Base-by-base conservation (phyloP, 805 yeast genomes). In the Starmera amethionina region DNA sequence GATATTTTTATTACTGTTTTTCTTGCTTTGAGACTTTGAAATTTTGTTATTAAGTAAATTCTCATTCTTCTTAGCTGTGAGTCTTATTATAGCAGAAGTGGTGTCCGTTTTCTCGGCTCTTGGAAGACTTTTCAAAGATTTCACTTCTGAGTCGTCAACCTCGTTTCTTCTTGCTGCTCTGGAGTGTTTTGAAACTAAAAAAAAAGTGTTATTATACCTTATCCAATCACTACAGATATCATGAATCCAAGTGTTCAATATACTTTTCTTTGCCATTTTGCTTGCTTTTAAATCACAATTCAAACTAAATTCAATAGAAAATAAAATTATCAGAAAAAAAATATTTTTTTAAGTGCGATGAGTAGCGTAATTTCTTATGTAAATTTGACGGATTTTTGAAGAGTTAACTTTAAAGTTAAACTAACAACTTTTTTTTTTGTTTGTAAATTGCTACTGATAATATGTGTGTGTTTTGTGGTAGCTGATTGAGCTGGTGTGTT, bases 101-200 rank as follows among this genome's bases (percentile, higher is more conserved):
- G 77, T 63, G 46, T 79, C 84, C 14, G 79, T 72, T 42, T 69
- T 69, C 46, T 77, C 79, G 11, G 70, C 67, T 56, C 82, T 73
- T 37, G 86, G 81, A 15, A 81, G 58, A 11, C 63, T 56, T 19
- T 67, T 63, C 30, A 82, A 62, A 8, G 70, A 67, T 46, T 68
- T 72, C 9, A 72, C 71, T 50, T 70, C 74, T 1, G 71, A 65
- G 15, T 63, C 68, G 4, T 54, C 62, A 12, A 63, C 58, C 43
- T 69, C 73, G 7, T 80, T 82, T 56, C 87, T 68, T 62, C 89
- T 76, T 2, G 93, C 89, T 3, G 88, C 87, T 63, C 93, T 72
- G 35, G 88, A 79, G 45, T 72, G 77, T 48, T 79, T 80, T 15
- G 86, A 79, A 25, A 78, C 72, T 64, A 35, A 3, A 10, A 18